Evolutionary conservation across 257 asterid species (phyloP), one percentile per base, ranked within the genome.

Genomic region (Fraxinus excelsior): DNA sequence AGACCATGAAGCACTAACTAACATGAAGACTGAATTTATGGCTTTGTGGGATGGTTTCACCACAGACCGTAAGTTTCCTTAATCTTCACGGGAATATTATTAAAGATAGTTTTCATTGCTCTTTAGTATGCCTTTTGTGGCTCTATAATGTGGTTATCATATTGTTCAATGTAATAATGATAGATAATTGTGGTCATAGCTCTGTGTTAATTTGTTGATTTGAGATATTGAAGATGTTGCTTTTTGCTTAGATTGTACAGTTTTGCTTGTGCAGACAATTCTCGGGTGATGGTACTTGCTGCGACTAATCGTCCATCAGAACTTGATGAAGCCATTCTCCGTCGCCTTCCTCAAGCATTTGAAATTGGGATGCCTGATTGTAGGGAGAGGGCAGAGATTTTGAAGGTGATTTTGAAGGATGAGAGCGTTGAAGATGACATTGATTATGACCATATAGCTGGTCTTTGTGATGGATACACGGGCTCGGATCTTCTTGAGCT

Each of bases 1-100:
- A 65, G 99, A 96, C 79, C 92, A 93, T 74, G 98, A 96, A 86
- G 94, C 97, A 62, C 75, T 91, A 68, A 84, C 88, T 74, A 91
- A 91, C 86, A 93, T 96, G 98, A 96, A 96, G 82, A 93, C 99
- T 40, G 99, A 96, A 70, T 96, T 96, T 85, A 96, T 96, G 99
- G 91, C 99, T 82, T 75, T 96, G 83, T 96, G 99, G 99, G 99
- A 96, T 90, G 99, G 99, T 74, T 93, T 96, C 88, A 88, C 97
- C 70, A 96, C 99, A 31, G 97, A 96, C 78, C 87, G 98, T 93
- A 84, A 68, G 98, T 87, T 49, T 62, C 19, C 32, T 23, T 9
- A 25, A 25, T 67, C 21, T 23, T 70, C 68, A 56, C 58, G 31
- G 16, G 42, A 38, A 23, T 58, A 11, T 62, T 25, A 11, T 19